These are phyloP conservation scores for Seiridium cupressi DNA, from an alignment of 2,329 filamentous ascomycete species.

Conservation along the genomic window DNA sequence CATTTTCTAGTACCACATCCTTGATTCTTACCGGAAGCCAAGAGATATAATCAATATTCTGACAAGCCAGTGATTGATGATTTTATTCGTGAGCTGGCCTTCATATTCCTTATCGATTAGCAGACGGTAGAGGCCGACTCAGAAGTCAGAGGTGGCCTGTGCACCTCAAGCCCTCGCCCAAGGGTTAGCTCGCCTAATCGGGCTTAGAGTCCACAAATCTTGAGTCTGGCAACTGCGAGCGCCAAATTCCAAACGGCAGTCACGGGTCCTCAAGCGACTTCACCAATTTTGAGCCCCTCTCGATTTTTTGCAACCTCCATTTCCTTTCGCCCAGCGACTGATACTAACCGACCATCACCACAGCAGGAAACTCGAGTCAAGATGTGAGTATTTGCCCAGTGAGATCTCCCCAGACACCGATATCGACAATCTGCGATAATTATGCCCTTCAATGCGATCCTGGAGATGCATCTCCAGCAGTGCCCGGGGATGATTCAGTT, in stretches of 20 bases:
- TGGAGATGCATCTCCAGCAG: neutral
- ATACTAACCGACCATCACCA: slow-evolving; percentile 7
- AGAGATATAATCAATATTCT: too few species aligned
- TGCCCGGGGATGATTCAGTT: neutral
- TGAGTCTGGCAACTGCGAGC: neutral
- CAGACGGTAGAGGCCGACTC: neutral
- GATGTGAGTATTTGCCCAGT: slow-evolving; percentile 7
- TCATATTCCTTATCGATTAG: too few species aligned
- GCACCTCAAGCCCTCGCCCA: slow-evolving; percentile 7
- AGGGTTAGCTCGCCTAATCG: slow-evolving; percentile 9
- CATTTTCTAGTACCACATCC: too few species aligned
- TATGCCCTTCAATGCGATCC: neutral
- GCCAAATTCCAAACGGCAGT: slow-evolving; percentile 7
- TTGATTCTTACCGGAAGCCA: too few species aligned
- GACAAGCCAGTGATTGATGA: too few species aligned
- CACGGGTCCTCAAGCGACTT: slow-evolving; percentile 4
- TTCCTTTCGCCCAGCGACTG: slow-evolving; percentile 4
- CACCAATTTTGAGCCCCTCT: slow-evolving; percentile 10
- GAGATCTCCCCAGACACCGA: neutral
- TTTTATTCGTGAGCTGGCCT: too few species aligned
- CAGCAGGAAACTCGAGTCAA: slow-evolving; percentile 1
- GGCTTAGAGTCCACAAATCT: slow-evolving; percentile 10
- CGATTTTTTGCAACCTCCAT: slow-evolving; percentile 8
- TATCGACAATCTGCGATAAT: neutral
- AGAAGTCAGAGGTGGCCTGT: neutral